Base-by-base conservation (phyloP, 306 rosid genomes). In the Ammopiptanthus mongolicus region DNA sequence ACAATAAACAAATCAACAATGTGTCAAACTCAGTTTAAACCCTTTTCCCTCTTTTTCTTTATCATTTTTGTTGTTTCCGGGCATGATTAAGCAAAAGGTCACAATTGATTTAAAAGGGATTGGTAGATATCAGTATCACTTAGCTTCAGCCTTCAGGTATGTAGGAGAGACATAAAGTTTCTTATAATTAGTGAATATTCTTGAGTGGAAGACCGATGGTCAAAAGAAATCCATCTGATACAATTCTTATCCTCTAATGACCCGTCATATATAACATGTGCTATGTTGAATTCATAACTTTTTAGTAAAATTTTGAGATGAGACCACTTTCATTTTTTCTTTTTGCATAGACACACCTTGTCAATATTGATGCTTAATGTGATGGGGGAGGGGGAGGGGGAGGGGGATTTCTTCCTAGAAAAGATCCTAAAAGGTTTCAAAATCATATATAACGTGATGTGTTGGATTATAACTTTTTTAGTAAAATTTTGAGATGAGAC, bases 121-220 rank as follows among this genome's bases (percentile, higher is more conserved):
- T 39, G 56, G 15, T 52, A 6, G 28, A 67, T 15, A 42, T 77
- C 50, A 77, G 57, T 15, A 42, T 77, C 50, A 77, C 75, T 33
- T 68, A 44, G 62, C 75, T 77, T 31, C 4, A 19, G 70, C n/a
- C 8, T 62, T 58, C 34, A n/a, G n/a, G n/a, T n/a, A n/a, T n/a
- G n/a, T n/a, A n/a, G 52, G 69, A 17, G 47, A 28, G 69, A 66
- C 68, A 18, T 52, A 12, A 28, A 18, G 64, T 66, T 58, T 56
- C 28, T 42, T 2, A 3, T 19, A 44, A n/a, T 41, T 76, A 6
- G 19, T 77, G 59, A 44, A 37, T 36, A 18, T 42, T 28, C 37
- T 77, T 61, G 6, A 78, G 81, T 78, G 76, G 81, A 69, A 78
- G 76, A 78, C 81, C 81, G 34, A 21, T 33, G 37, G 81, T 78